Evolutionary conservation across 257 asterid species (phyloP).

Genomic region (Osmanthus fragrans): DNA sequence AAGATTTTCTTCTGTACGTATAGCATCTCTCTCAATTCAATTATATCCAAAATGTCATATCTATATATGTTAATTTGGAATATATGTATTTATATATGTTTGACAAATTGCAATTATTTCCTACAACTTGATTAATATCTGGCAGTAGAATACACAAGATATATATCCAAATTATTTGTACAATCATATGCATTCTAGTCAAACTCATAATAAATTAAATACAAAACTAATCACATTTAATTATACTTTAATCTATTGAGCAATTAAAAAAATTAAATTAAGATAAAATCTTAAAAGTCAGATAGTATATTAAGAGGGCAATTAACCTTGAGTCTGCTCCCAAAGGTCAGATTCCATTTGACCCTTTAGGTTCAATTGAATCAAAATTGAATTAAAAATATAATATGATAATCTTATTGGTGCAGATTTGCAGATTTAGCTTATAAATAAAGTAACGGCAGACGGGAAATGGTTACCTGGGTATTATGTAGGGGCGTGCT

Average conservation of each 20-base stretch:
- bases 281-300: slow-evolving; percentile 21
- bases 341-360: slow-evolving; percentile 40
- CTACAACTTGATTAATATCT: background rate
- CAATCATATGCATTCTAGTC: background rate
- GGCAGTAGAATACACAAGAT: background rate
- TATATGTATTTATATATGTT: background rate
- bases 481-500: no score
- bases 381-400: slow-evolving; percentile 15
- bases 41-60: no score
- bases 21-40: no score
- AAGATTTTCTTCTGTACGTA: no score
- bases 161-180: background rate
- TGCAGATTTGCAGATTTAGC: slow-evolving; percentile 8
- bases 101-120: background rate
- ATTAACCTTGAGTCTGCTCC: slow-evolving; percentile 25
- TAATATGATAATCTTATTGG: background rate
- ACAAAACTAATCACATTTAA: background rate
- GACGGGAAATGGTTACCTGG: background rate
- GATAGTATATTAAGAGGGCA: background rate
- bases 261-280: background rate
- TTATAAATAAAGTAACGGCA: background rate
- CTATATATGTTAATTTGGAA: background rate
- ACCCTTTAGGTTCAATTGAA: slow-evolving; percentile 36
- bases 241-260: background rate
- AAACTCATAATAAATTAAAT: background rate